Evolutionary conservation across 176 grass and related monocot species (phyloP).

Genomic region (Rhynchospora pubera): DNA sequence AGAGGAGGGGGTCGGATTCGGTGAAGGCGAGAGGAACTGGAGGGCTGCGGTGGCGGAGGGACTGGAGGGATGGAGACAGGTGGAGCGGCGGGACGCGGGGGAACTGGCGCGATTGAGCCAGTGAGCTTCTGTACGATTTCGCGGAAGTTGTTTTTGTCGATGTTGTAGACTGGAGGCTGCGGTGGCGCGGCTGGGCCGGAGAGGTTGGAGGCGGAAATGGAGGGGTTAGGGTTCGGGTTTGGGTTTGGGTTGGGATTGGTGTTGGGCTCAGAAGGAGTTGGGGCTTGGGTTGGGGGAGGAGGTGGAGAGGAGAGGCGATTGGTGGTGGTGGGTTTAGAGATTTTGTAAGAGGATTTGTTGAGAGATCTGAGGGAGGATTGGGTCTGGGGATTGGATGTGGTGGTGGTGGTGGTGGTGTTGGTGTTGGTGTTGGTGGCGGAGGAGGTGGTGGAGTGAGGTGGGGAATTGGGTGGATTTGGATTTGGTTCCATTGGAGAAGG

Average conservation of each 20-base stretch:
- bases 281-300: no score
- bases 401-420: background rate
- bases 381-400: background rate
- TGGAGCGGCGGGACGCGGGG: conserved; percentile 17
- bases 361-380: conserved; percentile 50
- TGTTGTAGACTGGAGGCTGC: conserved; percentile 83
- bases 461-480: conserved; percentile 7
- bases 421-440: background rate
- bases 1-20: conserved; percentile 36
- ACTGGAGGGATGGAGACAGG: conserved; percentile 11
- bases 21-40: conserved; percentile 8
- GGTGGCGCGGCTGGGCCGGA: conserved; percentile 41
- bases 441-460: conserved; percentile 4
- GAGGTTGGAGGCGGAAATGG: background rate
- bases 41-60: conserved; percentile 26
- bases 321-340: conserved; percentile 54
- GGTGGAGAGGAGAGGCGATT: conserved; percentile 18
- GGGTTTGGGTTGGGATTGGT: no score
- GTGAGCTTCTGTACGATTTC: conserved; percentile 94
- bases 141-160: conserved; percentile 92
- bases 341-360: conserved; percentile 89
- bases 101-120: conserved; percentile 54
- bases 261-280: conserved; percentile 2
- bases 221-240: background rate
- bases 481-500: conserved; percentile 14